phyloP scores from a whole-genome alignment of 495 filamentous ascomycete species.

The Haplographium delicatum region DNA sequence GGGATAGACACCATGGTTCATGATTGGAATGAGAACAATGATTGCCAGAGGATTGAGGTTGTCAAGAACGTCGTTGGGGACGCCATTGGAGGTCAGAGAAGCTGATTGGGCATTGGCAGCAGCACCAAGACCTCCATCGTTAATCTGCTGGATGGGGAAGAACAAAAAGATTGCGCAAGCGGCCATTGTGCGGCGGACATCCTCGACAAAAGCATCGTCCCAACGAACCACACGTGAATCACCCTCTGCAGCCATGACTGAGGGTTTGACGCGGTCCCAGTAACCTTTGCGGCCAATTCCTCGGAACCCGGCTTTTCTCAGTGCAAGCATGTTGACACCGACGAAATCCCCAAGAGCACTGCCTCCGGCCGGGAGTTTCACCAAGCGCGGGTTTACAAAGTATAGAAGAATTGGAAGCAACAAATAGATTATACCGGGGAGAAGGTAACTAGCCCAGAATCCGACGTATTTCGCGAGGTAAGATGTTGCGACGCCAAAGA shows the following conservation, averaged over 20 bases:
- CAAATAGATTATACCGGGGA: conserved; percentile 57
- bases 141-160: conserved; percentile 59
- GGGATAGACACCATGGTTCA: conserved; percentile 65
- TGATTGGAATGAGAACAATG: conserved; percentile 66
- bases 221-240: conserved; percentile 35
- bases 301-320: conserved; percentile 45
- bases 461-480: conserved; percentile 47
- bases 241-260: conserved; percentile 42
- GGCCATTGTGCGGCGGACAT: conserved; percentile 45
- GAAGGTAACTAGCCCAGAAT: conserved; percentile 68
- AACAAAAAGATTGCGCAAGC: conserved; percentile 51
- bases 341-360: conserved; percentile 49
- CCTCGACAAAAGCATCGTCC: conserved; percentile 47
- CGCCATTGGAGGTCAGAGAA: conserved; percentile 55
- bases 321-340: conserved; percentile 43
- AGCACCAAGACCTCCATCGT: conserved; percentile 39
- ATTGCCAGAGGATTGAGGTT: conserved; percentile 70
- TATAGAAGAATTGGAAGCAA: conserved; percentile 47
- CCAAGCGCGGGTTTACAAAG: conserved; percentile 40
- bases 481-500: conserved; percentile 46
- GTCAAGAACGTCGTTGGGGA: conserved; percentile 67
- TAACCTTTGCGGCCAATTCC: conserved; percentile 48
- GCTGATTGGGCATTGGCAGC: conserved; percentile 50
- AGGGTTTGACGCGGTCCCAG: conserved; percentile 56
- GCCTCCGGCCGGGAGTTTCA: conserved; percentile 46